Evolutionary conservation across 2,329 filamentous ascomycete genomes (phyloP), one percentile per base, ranked within the genome.

Genomic region (Cladophialophora carrionii): DNA sequence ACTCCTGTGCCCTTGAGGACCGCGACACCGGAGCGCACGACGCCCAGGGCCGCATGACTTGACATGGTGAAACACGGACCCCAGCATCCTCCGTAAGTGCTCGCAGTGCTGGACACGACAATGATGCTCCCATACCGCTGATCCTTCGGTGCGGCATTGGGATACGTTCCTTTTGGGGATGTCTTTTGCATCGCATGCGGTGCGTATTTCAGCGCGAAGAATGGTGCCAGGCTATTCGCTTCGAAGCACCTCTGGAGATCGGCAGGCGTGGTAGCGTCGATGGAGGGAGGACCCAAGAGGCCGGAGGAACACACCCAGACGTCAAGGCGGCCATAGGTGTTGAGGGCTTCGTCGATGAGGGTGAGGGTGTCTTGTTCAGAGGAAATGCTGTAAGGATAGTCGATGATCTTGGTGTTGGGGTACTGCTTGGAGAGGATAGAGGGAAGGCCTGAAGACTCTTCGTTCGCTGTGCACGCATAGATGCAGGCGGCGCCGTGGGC

Each of bases 401-500:
- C 79, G 67, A 88, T 87, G 58, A 87, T 76, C 70, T 86, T 86
- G 17, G 85, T 87, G 71, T 85, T 85, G 17, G 84, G 84, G 61
- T 74, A 76, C 10, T 77, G 72, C 46, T 77, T 74, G 58, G 79
- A 78, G 32, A 85, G 74, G 10, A 67, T 66, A 41, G 63, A 52
- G 46, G 65, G 63, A 55, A 59, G 49, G 20, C 49, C 57, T 22
- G 74, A 63, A 69, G 71, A 56, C 22, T 59, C 24, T 37, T 54
- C 46, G 24, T 48, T 24, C 49, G 14, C 57, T 37, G 65, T 52
- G 59, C 61, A 64, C 14, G 59, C 83, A 71, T 88, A 88, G 68
- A 88, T 85, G 71, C 84, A 87, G 51, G 86, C 86, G 67, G 86
- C 86, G 49, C 86, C 86, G 72, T 88, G 86, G 53, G 85, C 85